A percentile compares a stretch with the other conserved stretches of the same genome.
Evolutionary conservation across 768 basidiomycete genomes (phyloP).

Genomic region (Macrolepiota dolichaula): DNA sequence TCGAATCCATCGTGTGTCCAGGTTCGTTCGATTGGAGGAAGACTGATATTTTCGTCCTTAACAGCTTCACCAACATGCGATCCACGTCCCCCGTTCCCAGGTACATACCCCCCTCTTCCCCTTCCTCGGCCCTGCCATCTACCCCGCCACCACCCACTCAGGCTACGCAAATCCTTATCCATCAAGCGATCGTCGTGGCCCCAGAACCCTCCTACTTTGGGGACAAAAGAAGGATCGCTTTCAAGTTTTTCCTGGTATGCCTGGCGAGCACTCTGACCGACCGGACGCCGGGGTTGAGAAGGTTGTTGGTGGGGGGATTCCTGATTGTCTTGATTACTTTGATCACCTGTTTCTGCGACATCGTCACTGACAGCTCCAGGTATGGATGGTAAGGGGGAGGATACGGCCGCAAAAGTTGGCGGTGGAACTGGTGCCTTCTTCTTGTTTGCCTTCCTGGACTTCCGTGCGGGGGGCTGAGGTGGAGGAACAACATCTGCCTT

Average conservation of each 20-base stretch:
- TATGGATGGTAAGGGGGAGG: background rate
- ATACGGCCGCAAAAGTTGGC: background rate
- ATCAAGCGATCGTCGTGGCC: conserved; percentile 89
- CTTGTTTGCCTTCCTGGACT: conserved; percentile 36
- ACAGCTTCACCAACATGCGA: conserved; percentile 47
- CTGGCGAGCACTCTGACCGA: conserved; percentile 70
- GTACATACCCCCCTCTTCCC: conserved; percentile 36
- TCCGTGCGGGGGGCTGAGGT: conserved; percentile 32
- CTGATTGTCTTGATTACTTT: conserved; percentile 1
- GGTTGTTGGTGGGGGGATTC: conserved; percentile 4
- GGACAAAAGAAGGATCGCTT: conserved; percentile 84
- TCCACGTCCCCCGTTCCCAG: conserved; percentile 41
- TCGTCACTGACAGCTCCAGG: conserved; percentile 10
- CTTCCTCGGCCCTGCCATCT: conserved; percentile 71
- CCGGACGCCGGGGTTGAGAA: conserved; percentile 29
- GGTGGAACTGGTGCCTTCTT: conserved; percentile 4
- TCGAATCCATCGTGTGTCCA: conserved; percentile 91
- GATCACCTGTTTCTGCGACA: background rate
- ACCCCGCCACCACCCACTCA: conserved; percentile 88
- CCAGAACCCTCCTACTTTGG: conserved; percentile 92
- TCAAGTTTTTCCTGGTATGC: conserved; percentile 83
- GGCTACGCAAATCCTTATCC: conserved; percentile 75
- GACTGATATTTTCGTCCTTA: conserved; percentile 14
- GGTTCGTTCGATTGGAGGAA: conserved; percentile 61
- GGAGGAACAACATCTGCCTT: conserved; percentile 33